Evolutionary conservation across 2,329 filamentous ascomycete species (phyloP), one percentile per base, ranked within the genome.

Genomic region (Cladophialophora exuberans): DNA sequence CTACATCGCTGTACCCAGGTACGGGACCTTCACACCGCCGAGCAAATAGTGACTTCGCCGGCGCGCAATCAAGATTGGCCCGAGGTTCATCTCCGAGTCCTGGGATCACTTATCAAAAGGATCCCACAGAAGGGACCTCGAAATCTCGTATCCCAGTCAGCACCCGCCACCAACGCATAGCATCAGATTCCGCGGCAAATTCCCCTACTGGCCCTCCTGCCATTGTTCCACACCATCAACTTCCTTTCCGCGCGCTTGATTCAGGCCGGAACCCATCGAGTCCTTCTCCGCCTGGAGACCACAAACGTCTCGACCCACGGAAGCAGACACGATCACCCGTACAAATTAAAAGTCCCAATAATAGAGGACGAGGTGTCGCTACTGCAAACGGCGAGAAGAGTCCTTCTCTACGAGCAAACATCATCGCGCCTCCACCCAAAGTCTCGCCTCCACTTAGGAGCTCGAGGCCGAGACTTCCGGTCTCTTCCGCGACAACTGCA

Each of bases 371-470:
- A 64, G 65, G 47, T 65, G 64, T 62, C 64, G 59, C 60, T 68
- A 65, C 60, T 64, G 60, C 65, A 69, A 63, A 68, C 46, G 66
- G 69, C 22, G 80, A 76, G 58, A 82, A 78, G 64, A 84, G 79
- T 64, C 73, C 78, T 39, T 80, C 83, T 46, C 78, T 94, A 10
- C 85, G 87, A 63, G 88, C 89, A 33, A 89, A 88, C 68, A 88
- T 94, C 62, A 82, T 87, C 54, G 77, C 83, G 28, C 83, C 88
- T 38, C 78, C 80, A 15, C 83, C 88, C 0, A 90, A 89, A 67
- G 80, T 86, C 28, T 95, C 91, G 1, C 90, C 90, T 3, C 84
- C 87, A 7, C 75, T 96, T 44, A 83, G 90, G 66, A 94, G 89
- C 66, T 94, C 90, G 36, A 81, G 89, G 36, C 89, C 89, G n/a